Percentiles rank a stretch among this genome's conserved stretches.
phyloP scores from a whole-genome alignment of 306 rosid genomes.

The Mimosa bimucronata region DNA sequence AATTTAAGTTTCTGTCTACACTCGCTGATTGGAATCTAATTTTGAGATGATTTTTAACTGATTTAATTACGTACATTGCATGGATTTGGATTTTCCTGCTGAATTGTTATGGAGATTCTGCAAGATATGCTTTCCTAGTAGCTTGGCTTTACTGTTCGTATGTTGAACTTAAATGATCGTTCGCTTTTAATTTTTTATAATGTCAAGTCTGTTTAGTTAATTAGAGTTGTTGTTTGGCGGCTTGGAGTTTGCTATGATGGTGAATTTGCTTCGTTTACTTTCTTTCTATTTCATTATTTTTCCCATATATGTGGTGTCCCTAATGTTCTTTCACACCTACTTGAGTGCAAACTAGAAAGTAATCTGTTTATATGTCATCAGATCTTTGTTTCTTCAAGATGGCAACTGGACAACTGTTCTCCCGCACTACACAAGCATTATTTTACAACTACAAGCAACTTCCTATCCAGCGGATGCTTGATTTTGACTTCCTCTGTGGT shows the following conservation, averaged over 20 bases:
- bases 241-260: neutral
- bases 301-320: neutral
- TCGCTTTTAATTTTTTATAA: neutral
- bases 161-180: neutral
- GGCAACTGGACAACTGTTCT: constrained; percentile 97
- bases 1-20: neutral
- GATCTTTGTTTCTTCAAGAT: constrained; percentile 57
- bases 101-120: constrained; percentile 9
- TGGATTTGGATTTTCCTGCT: constrained; percentile 27
- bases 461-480: constrained; percentile 98
- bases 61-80: constrained; percentile 24
- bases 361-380: constrained; percentile 40
- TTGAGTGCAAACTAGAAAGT: constrained; percentile 31
- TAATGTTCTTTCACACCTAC: constrained; percentile 2
- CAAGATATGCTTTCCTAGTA: constrained; percentile 1
- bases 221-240: constrained; percentile 36
- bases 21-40: constrained; percentile 15
- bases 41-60: constrained; percentile 1
- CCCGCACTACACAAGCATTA: constrained; percentile 87
- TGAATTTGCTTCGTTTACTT: constrained; percentile 34
- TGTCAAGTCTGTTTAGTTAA: constrained; percentile 17
- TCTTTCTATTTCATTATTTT: neutral
- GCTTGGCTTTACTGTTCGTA: constrained; percentile 20
- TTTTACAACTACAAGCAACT: constrained; percentile 99
- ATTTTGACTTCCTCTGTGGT: constrained; percentile 99